These are phyloP conservation scores for Psilocybe tampanensis DNA, from an alignment of 768 basidiomycete genomes.

Conservation along the genomic window DNA sequence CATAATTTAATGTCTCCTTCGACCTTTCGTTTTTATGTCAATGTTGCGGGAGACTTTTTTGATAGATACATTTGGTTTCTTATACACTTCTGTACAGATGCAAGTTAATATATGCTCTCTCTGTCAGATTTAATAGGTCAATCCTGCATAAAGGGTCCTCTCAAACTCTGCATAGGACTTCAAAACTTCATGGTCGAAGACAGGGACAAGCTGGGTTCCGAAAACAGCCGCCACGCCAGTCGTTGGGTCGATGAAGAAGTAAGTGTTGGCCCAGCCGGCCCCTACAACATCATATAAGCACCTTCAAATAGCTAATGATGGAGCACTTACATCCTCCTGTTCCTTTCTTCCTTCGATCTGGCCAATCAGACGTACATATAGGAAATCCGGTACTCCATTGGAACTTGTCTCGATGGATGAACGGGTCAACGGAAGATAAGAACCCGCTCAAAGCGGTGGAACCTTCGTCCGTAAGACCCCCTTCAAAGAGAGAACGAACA, in stretches of 20 bases:
- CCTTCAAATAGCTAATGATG: background rate
- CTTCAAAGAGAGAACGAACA: constrained; percentile 21
- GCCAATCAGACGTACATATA: constrained; percentile 26
- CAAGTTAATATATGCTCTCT: too few species aligned
- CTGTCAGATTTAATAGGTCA: background rate
- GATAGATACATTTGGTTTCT: too few species aligned
- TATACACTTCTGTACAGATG: too few species aligned
- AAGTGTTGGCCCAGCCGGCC: constrained; percentile 39
- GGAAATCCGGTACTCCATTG: constrained; percentile 31
- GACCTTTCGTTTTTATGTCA: too few species aligned
- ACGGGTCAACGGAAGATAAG: background rate
- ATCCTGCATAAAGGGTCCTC: constrained; percentile 26
- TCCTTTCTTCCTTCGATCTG: constrained; percentile 30
- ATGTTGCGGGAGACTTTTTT: too few species aligned
- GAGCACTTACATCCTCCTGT: constrained; percentile 32
- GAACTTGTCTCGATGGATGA: background rate
- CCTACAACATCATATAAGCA: constrained; percentile 18
- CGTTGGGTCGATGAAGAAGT: constrained; percentile 35
- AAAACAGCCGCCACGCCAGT: constrained; percentile 36
- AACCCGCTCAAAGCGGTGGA: background rate
- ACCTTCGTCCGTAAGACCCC: constrained; percentile 4
- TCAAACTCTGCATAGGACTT: constrained; percentile 28
- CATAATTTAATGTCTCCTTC: too few species aligned
- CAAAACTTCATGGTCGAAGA: constrained; percentile 21
- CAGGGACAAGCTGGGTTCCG: constrained; percentile 34